Conservation (phyloP, 306 rosid species). For the Cucumis hystrix region DNA sequence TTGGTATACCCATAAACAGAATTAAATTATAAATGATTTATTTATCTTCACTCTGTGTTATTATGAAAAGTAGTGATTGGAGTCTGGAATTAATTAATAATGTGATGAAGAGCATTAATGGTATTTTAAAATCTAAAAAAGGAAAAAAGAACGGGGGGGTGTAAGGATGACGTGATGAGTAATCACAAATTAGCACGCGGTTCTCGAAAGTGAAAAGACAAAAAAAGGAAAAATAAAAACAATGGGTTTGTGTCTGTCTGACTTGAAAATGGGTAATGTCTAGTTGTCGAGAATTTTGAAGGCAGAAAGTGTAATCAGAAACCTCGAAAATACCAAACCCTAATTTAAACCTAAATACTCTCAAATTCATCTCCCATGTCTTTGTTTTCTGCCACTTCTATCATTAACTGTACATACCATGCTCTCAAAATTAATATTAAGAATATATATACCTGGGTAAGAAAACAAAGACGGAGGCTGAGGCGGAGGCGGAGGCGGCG, state of each 20-base stretch:
- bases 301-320: constrained; percentile 18
- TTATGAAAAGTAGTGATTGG: background rate
- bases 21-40: background rate
- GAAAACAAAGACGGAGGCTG: background rate
- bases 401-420: background rate
- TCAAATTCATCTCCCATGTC: background rate
- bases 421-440: background rate
- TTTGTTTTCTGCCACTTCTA: background rate
- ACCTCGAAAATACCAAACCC: background rate
- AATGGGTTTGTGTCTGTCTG: background rate
- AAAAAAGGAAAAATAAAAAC: background rate
- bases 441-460: constrained; percentile 3
- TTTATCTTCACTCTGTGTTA: background rate
- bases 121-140: background rate
- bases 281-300: constrained; percentile 56
- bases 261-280: constrained; percentile 45
- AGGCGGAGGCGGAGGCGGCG: background rate
- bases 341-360: background rate
- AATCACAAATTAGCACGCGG: constrained; percentile 54
- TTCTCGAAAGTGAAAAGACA: constrained; percentile 41
- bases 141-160: background rate
- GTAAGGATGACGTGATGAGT: constrained; percentile 62
- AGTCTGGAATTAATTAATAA: background rate
- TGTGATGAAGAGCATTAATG: background rate
- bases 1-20: background rate